A percentile compares a stretch with the other conserved stretches of the same genome.
phyloP scores from a whole-genome alignment of 805 yeast species.

The Spathaspora passalidarum region DNA sequence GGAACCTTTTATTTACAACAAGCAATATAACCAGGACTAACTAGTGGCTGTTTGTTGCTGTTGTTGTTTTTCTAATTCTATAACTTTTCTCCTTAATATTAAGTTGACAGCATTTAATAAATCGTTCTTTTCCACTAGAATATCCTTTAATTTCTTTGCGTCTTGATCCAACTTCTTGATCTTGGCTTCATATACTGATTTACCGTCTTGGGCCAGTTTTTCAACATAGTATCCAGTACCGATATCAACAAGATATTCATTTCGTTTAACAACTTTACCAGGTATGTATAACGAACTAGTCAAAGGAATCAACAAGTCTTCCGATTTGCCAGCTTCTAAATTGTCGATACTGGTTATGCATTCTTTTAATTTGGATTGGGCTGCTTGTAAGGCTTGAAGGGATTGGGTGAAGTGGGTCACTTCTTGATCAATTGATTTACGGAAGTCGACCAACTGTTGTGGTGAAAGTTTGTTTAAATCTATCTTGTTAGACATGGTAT shows the following conservation, averaged over 20 bases:
- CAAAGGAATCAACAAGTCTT: conserved; percentile 75
- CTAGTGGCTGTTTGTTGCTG: conserved; percentile 5
- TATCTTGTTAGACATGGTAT: conserved; percentile 24
- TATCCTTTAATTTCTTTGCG: conserved; percentile 65
- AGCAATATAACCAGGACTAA: conserved; percentile 20
- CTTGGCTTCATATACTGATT: conserved; percentile 68
- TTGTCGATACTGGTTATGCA: conserved; percentile 69
- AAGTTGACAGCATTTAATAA: conserved; percentile 60
- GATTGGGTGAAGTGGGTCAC: conserved; percentile 83
- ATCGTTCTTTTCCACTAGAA: conserved; percentile 72
- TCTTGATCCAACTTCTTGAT: conserved; percentile 71
- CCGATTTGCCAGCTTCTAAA: conserved; percentile 39
- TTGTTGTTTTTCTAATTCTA: conserved; percentile 41
- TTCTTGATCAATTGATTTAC: conserved; percentile 81
- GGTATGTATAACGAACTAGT: conserved; percentile 89
- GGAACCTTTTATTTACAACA: conserved; percentile 51
- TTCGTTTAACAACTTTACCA: conserved; percentile 64
- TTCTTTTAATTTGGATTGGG: conserved; percentile 77
- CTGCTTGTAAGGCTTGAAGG: conserved; percentile 76
- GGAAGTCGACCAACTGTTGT: conserved; percentile 80
- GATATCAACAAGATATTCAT: conserved; percentile 82
- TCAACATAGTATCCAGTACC: conserved; percentile 96
- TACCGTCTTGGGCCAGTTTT: conserved; percentile 65
- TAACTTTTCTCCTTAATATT: conserved; percentile 51
- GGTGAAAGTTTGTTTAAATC: conserved; percentile 72